phyloP scores from a whole-genome alignment of 768 basidiomycete genomes.

The Tylopilus sp. region DNA sequence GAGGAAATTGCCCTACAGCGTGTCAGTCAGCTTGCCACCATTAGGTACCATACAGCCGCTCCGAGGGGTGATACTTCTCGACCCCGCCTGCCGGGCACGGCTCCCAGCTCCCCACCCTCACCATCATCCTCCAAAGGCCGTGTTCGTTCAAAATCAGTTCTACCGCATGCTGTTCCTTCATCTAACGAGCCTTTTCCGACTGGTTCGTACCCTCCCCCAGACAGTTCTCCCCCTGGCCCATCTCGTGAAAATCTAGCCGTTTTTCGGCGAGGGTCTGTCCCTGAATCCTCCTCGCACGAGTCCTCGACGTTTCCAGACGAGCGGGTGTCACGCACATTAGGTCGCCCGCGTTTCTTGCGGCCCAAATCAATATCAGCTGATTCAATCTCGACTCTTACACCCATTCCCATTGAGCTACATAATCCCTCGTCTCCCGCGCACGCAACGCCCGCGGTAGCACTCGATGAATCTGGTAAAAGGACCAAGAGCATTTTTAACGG shows the following conservation, averaged over 20 bases:
- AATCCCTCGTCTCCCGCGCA: constrained; percentile 7
- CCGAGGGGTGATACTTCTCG: constrained; percentile 17
- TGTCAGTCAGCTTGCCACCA: constrained; percentile 55
- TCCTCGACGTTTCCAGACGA: constrained; percentile 14
- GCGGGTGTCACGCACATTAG: constrained; percentile 18
- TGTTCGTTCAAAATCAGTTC: constrained; percentile 26
- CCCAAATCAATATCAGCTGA: constrained; percentile 56
- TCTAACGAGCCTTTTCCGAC: constrained; percentile 19
- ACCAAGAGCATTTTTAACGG: constrained; percentile 41
- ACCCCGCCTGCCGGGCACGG: neutral
- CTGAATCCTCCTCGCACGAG: constrained; percentile 18
- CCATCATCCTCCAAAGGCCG: constrained; percentile 17
- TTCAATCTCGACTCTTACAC: constrained; percentile 40
- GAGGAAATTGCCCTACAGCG: constrained; percentile 66
- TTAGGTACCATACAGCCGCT: constrained; percentile 10
- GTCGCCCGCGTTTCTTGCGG: constrained; percentile 32
- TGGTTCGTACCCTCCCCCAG: constrained; percentile 1
- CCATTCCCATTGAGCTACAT: constrained; percentile 9
- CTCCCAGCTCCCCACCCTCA: constrained; percentile 16
- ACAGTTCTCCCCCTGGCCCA: neutral
- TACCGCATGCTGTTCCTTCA: constrained; percentile 52
- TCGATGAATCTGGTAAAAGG: constrained; percentile 29
- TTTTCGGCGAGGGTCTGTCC: constrained; percentile 27
- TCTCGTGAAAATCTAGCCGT: constrained; percentile 9
- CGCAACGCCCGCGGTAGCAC: neutral